Base-by-base conservation (phyloP, 2,329 filamentous ascomycete genomes). In the Dactylellina drechsleri region DNA sequence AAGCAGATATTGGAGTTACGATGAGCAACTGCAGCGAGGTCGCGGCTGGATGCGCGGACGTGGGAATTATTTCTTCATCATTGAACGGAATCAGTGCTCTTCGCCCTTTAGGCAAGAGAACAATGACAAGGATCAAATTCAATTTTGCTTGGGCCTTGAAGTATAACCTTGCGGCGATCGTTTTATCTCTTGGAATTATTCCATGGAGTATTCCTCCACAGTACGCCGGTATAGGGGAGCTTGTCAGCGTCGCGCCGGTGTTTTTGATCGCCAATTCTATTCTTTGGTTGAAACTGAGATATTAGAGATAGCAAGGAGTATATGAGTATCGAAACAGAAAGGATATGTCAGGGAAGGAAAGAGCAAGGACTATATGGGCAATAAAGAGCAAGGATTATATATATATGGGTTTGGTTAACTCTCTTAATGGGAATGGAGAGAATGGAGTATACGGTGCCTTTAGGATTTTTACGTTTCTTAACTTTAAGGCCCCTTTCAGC, bases 231-330 rank as follows among this genome's bases (percentile, higher is more conserved):
- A 78, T 92, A 5, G 91, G 91, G 0, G 91, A 93, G 82, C 80
- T 93, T 43, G 89, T 92, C 0, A 92, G 91, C 79, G 88, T 93
- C 0, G 71, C 91, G 79, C 91, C 91, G 0, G 90, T 93, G 1
- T 85, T 92, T 77, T 80, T 83, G 3, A 85, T 86, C 53, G 88
- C 88, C 12, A 75, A 53, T 18, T 40, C 58, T 13, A 67, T 75
- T 41, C 64, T 68, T 59, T 75, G 71, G 71, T 64, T 47, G 28
- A 75, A 56, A 23, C 56, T 75, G 59, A 75, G 50, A 43, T 75
- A 68, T 57, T 75, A 40, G 54, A 36, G 12, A 45, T 4, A 36
- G 5, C 6, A 36, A 36, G 6, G 31, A 36, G 2, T 36, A 36
- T 36, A 36, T 36, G 31, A 36, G 6, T 7, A 36, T 7, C 1